Conservation (phyloP, 2,329 filamentous ascomycete genomes). For the Diaporthe sp. region DNA sequence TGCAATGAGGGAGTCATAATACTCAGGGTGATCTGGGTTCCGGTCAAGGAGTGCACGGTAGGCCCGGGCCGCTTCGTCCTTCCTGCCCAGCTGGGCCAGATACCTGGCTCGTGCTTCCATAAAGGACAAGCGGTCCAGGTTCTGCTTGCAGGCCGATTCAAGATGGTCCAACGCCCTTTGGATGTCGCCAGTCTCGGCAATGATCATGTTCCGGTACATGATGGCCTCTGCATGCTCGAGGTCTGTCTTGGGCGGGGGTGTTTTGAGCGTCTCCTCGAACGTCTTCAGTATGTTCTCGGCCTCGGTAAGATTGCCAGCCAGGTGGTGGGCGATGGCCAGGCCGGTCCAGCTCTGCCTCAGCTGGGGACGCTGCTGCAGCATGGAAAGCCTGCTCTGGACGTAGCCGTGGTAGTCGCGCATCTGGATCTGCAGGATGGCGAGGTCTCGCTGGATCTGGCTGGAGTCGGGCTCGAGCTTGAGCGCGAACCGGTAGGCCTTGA, state of each 20-base stretch:
- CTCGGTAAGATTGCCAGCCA: constrained; percentile 86
- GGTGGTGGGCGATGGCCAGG: constrained; percentile 92
- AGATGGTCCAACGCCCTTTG: constrained; percentile 89
- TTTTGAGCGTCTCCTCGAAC: constrained; percentile 94
- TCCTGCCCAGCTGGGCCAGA: constrained; percentile 80
- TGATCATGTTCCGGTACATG: constrained; percentile 95
- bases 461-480: constrained; percentile 94
- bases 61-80: constrained; percentile 84
- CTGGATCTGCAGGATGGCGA: constrained; percentile 93
- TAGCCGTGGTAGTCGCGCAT: constrained; percentile 97
- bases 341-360: constrained; percentile 97
- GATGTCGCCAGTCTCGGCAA: constrained; percentile 88
- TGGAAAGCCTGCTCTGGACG: constrained; percentile 87
- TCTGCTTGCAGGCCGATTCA: constrained; percentile 81
- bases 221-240: constrained; percentile 94
- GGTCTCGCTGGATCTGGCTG: constrained; percentile 91
- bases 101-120: constrained; percentile 91
- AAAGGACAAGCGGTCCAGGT: constrained; percentile 86
- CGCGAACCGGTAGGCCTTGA: constrained; percentile 98
- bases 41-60: constrained; percentile 87
- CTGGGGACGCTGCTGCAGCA: constrained; percentile 87
- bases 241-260: constrained; percentile 80
- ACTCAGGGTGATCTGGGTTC: constrained; percentile 88
- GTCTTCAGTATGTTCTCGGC: constrained; percentile 93
- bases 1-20: constrained; percentile 84